Evolutionary conservation across 345 rosid genomes (phyloP), one percentile per base, ranked within the genome.

Genomic region (Arabis hirsuta): DNA sequence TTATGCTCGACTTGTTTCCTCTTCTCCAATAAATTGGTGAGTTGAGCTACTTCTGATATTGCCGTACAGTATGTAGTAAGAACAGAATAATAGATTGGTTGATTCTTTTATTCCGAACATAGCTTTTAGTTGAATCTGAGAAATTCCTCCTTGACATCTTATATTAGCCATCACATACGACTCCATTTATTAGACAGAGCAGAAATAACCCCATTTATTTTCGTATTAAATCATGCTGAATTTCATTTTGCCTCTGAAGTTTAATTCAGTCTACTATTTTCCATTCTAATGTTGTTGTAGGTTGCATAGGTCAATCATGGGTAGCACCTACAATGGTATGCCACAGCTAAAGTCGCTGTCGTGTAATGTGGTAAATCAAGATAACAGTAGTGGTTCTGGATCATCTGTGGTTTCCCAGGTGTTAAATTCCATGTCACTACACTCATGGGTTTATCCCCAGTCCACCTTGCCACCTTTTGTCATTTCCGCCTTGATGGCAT

Each of bases 361-460:
- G 9, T 79, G 74, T 77, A 72, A 74, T 81, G 68, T 42, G 10
- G 62, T 44, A 56, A 71, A 57, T 64, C 71, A 57, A n/a, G 62
- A 64, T 71, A 50, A 51, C 14, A 58, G 62, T 24, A 42, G 71
- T 62, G 65, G 81, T 78, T 72, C 82, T 24, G 81, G 84, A 68
- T 53, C 65, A 62, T 64, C 77, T 61, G 59, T 71, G 54, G 65
- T 82, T 78, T 81, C 81, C 58, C 84, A 80, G 50, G 77, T 76
- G 39, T 65, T 77, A 66, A 70, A 78, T 77, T 74, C 89, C 48
- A 76, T 81, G 73, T 78, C 88, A 13, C 77, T 92, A 72, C 87
- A 88, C 74, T 95, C 99, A 2, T 95, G 98, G 99, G 78, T 92
- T 66, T 87, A 88, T 77, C 99, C 99, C 38, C 98, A 91, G 67